phyloP scores from a whole-genome alignment of 2,329 filamentous ascomycete genomes.

The Aspergillus sp. region DNA sequence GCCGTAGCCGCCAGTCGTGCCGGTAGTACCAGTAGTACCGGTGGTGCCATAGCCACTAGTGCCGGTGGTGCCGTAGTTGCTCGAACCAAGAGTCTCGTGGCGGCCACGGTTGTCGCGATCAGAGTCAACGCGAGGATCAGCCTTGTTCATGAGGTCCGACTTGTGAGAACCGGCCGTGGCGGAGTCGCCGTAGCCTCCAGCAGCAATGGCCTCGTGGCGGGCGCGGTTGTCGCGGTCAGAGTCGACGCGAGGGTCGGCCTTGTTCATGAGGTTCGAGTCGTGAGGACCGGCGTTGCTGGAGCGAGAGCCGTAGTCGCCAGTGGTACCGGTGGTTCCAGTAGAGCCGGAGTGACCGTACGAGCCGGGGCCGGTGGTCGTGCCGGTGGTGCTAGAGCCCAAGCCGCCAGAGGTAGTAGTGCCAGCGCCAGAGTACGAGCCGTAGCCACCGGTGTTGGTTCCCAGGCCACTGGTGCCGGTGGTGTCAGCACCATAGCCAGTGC shows the following conservation, averaged over 20 bases:
- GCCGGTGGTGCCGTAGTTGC: constrained; percentile 8
- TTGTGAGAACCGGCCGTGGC: constrained; percentile 35
- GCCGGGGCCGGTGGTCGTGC: neutral
- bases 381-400: constrained; percentile 4
- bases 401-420: neutral
- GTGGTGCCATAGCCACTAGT: constrained; percentile 9
- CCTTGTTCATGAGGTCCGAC: constrained; percentile 32
- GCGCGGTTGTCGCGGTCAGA: constrained; percentile 38
- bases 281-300: constrained; percentile 37
- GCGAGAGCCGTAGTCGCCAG: constrained; percentile 6
- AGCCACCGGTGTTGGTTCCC: neutral
- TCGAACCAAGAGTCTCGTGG: constrained; percentile 9
- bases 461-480: neutral
- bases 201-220: constrained; percentile 6
- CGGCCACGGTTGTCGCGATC: constrained; percentile 31
- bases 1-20: constrained; percentile 18
- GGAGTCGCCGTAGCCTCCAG: constrained; percentile 9
- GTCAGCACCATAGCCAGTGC: neutral
- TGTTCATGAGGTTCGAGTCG: constrained; percentile 30
- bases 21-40: constrained; percentile 15
- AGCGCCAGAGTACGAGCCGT: neutral
- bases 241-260: constrained; percentile 28
- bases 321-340: constrained; percentile 8
- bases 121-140: constrained; percentile 35
- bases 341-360: constrained; percentile 6